A percentile compares a stretch with the other conserved stretches of the same genome.
phyloP scores from a whole-genome alignment of 345 rosid species.

The Eucalyptus marginata region DNA sequence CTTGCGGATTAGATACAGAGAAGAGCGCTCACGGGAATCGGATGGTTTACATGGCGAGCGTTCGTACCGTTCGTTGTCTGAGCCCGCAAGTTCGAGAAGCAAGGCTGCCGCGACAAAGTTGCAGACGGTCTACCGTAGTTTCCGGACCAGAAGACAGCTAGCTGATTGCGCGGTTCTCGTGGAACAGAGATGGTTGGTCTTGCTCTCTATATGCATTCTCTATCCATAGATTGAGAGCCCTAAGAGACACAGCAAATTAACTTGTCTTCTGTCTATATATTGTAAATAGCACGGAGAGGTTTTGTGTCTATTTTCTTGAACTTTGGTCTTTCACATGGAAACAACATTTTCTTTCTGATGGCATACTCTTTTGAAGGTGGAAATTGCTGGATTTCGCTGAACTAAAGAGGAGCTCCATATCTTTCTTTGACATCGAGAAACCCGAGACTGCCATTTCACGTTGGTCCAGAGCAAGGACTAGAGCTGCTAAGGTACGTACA shows the following conservation, averaged over 20 bases:
- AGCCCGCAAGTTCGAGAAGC: background rate
- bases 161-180: slow-evolving; percentile 92
- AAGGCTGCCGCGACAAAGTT: slow-evolving; percentile 53
- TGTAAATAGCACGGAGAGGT: background rate
- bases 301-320: background rate
- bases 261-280: background rate
- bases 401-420: slow-evolving; percentile 81
- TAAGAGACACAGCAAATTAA: background rate
- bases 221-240: background rate
- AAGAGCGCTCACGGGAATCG: slow-evolving; percentile 1
- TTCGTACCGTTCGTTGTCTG: background rate
- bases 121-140: slow-evolving; percentile 91
- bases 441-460: slow-evolving; percentile 79
- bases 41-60: background rate
- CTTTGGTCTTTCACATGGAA: background rate
- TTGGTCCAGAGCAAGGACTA: slow-evolving; percentile 84
- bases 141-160: slow-evolving; percentile 77
- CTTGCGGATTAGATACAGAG: slow-evolving; percentile 5
- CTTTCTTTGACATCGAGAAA: slow-evolving; percentile 75
- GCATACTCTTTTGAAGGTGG: background rate
- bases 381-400: slow-evolving; percentile 75
- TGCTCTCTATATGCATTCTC: background rate
- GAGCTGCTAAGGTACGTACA: slow-evolving; percentile 67
- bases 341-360: background rate
- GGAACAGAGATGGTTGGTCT: slow-evolving; percentile 84